Evolutionary conservation across 768 basidiomycete genomes (phyloP).

Genomic region (Termitomyces titanicus): DNA sequence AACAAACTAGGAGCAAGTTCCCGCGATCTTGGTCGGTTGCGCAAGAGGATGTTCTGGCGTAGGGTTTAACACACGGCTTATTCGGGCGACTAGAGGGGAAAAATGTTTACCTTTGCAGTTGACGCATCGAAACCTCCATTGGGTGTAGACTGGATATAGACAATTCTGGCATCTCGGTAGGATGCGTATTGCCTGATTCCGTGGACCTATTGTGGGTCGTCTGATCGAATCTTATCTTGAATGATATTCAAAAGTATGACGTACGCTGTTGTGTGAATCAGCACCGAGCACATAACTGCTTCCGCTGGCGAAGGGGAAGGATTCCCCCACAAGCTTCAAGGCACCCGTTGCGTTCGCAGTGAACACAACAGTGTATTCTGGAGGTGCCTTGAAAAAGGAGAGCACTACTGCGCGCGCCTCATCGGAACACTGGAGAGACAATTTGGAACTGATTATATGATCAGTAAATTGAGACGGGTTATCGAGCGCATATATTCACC

Average conservation of each 20-base stretch:
- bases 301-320: slow-evolving; percentile 64
- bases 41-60: slow-evolving; percentile 51
- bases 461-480: slow-evolving; percentile 1
- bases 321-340: slow-evolving; percentile 78
- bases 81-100: neutral
- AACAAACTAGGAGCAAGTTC: slow-evolving; percentile 56
- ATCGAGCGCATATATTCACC: slow-evolving; percentile 47
- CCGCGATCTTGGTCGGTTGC: slow-evolving; percentile 42
- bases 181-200: slow-evolving; percentile 74
- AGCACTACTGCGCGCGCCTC: slow-evolving; percentile 74
- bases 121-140: slow-evolving; percentile 62
- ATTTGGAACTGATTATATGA: slow-evolving; percentile 52
- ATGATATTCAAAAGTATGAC: slow-evolving; percentile 12
- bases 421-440: slow-evolving; percentile 61
- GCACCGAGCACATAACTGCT: slow-evolving; percentile 63
- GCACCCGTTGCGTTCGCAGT: slow-evolving; percentile 79
- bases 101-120: slow-evolving; percentile 50
- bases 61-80: slow-evolving; percentile 21
- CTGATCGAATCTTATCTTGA: slow-evolving; percentile 2
- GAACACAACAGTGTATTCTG: slow-evolving; percentile 78
- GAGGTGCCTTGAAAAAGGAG: slow-evolving; percentile 71
- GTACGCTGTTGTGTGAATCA: slow-evolving; percentile 81
- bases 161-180: slow-evolving; percentile 49
- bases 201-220: slow-evolving; percentile 36
- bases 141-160: slow-evolving; percentile 61